phyloP scores from a whole-genome alignment of 2,329 filamentous ascomycete genomes.

The Fusarium brachygibbosum region DNA sequence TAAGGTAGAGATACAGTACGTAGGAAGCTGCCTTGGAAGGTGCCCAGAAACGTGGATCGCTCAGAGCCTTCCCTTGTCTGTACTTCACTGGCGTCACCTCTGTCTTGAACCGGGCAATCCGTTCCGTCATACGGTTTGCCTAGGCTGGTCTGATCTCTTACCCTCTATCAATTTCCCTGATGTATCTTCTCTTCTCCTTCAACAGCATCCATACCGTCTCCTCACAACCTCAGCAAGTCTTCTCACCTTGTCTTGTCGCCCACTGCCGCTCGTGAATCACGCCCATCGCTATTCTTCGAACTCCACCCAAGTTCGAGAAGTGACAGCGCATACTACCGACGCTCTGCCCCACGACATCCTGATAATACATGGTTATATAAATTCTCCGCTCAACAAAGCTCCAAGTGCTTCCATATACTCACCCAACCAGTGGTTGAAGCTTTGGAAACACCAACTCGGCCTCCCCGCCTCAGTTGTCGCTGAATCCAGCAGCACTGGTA shows the following conservation, averaged over 20 bases:
- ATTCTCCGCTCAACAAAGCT: conserved; percentile 34
- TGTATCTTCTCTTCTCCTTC: conserved; percentile 21
- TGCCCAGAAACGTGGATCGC: conserved; percentile 27
- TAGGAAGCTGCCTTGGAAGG: conserved; percentile 36
- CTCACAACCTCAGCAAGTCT: not conserved
- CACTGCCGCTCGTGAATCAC: conserved; percentile 13
- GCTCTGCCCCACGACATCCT: conserved; percentile 18
- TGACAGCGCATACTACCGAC: conserved; percentile 11
- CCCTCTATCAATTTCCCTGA: conserved; percentile 6
- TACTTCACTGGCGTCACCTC: conserved; percentile 37
- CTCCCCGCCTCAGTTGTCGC: conserved; percentile 1
- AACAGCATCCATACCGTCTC: conserved; percentile 8
- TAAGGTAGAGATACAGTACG: not conserved
- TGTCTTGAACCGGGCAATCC: conserved; percentile 33
- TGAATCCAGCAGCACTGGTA: conserved; percentile 1
- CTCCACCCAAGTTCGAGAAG: conserved; percentile 18
- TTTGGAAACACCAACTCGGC: conserved; percentile 3
- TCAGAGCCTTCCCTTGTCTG: conserved; percentile 33
- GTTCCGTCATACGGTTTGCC: conserved; percentile 29
- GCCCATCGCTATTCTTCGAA: conserved; percentile 22
- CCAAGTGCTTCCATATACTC: conserved; percentile 8
- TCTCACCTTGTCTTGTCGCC: not conserved
- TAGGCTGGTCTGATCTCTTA: not conserved
- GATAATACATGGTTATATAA: conserved; percentile 29
- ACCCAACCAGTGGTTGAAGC: conserved; percentile 8